phyloP scores from a whole-genome alignment of 495 filamentous ascomycete species.

The Penicillium samsonianum region DNA sequence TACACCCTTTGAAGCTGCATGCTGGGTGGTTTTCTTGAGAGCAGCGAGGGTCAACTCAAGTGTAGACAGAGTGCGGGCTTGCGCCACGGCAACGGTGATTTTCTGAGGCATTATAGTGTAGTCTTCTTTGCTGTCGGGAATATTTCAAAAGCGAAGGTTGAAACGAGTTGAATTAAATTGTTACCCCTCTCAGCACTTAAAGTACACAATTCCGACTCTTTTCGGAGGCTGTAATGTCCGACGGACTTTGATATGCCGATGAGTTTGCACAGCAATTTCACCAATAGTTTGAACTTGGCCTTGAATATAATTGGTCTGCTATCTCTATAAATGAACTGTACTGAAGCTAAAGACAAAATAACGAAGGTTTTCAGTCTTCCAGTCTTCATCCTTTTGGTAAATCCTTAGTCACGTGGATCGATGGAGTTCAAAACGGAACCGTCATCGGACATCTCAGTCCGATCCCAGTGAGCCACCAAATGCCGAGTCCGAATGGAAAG shows the following conservation, averaged over 20 bases:
- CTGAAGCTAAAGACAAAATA: background rate
- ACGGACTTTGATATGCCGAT: constrained; percentile 6
- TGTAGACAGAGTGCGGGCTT: constrained; percentile 62
- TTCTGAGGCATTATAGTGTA: constrained; percentile 38
- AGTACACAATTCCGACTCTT: constrained; percentile 7
- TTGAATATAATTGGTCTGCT: background rate
- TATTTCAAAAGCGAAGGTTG: background rate
- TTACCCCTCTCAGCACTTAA: background rate
- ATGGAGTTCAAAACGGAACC: background rate
- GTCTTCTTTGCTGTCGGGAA: background rate
- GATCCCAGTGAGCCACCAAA: background rate
- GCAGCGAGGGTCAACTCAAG: constrained; percentile 64
- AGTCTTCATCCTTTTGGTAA: background rate
- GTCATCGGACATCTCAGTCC: constrained; percentile 4
- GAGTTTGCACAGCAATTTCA: background rate
- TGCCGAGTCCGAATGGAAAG: constrained; percentile 5
- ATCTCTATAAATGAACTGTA: background rate
- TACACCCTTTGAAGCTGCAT: constrained; percentile 39
- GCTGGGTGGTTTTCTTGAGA: constrained; percentile 57
- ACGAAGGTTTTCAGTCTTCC: background rate
- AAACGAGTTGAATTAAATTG: background rate
- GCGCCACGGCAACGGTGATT: constrained; percentile 67
- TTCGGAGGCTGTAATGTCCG: background rate
- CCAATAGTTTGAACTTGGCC: background rate
- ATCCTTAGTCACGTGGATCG: constrained; percentile 4